These are phyloP conservation scores for Penicillium canescens DNA, from an alignment of 495 filamentous ascomycete genomes.

Conservation along the genomic window DNA sequence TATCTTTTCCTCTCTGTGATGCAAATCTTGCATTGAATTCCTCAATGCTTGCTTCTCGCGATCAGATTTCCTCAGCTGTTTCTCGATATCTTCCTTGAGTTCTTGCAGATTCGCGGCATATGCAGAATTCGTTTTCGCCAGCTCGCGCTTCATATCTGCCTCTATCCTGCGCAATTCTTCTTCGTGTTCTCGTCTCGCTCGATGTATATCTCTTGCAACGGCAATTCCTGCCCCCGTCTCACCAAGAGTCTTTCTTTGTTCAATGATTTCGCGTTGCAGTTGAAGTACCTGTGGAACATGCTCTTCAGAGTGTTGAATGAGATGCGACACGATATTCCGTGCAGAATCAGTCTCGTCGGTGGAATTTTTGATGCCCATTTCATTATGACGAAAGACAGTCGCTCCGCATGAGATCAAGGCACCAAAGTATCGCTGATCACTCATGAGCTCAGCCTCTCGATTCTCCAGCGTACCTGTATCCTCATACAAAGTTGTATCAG, in stretches of 20 bases:
- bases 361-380: neutral
- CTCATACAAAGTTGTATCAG: neutral
- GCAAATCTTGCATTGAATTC: constrained; percentile 3
- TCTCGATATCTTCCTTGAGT: constrained; percentile 1
- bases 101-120: neutral
- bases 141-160: neutral
- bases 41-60: neutral
- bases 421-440: neutral
- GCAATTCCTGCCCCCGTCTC: constrained; percentile 13
- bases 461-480: neutral
- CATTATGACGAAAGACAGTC: constrained; percentile 1
- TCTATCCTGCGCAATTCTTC: neutral
- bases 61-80: neutral
- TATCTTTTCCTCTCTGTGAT: neutral
- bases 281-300: neutral
- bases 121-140: neutral
- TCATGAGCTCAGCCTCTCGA: constrained; percentile 5
- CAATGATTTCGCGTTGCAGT: constrained; percentile 13
- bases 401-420: neutral
- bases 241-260: constrained; percentile 5
- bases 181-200: neutral
- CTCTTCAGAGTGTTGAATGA: neutral
- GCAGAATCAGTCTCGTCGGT: neutral
- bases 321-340: constrained; percentile 3
- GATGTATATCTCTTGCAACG: neutral